Evolutionary conservation across 192 early-diverging fungal genomes (phyloP).

Genomic region (Coemansia sp.): DNA sequence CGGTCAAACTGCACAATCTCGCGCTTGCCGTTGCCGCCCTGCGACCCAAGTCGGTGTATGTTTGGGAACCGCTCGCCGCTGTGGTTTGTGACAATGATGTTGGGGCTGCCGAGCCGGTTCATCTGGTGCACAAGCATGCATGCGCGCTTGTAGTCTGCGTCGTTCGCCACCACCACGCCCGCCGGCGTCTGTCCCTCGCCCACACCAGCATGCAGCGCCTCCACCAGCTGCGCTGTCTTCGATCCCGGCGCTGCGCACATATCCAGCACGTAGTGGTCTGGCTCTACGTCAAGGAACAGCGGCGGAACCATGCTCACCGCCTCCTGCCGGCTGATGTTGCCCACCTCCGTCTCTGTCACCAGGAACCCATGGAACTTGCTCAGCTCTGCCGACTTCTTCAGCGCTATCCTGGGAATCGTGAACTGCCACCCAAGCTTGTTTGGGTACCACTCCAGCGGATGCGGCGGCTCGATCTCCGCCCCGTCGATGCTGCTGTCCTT

Average conservation of each 20-base stretch:
- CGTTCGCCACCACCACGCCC: conserved; percentile 96
- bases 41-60: conserved; percentile 42
- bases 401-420: conserved; percentile 67
- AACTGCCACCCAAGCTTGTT: conserved; percentile 90
- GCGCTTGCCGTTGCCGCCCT: conserved; percentile 17
- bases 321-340: conserved; percentile 96
- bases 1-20: conserved; percentile 87
- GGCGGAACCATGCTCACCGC: conserved; percentile 99
- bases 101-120: conserved; percentile 91
- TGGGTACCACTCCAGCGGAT: conserved; percentile 83
- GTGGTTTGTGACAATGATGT: conserved; percentile 94
- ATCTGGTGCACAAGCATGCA: conserved; percentile 96
- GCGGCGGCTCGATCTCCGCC: conserved; percentile 70
- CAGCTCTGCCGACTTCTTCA: conserved; percentile 77
- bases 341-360: conserved; percentile 96
- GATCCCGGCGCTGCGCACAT: conserved; percentile 99
- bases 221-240: conserved; percentile 93
- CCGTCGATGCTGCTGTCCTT: conserved; percentile 66
- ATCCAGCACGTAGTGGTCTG: conserved; percentile 82
- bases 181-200: conserved; percentile 56
- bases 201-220: conserved; percentile 71
- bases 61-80: conserved; percentile 87
- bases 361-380: conserved; percentile 90
- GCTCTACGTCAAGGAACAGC: conserved; percentile 84
- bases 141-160: conserved; percentile 85